Percentiles rank a stretch among this genome's conserved stretches.
Evolutionary conservation across 2,329 filamentous ascomycete species (phyloP).

Genomic region (Raffaelea albimanens): DNA sequence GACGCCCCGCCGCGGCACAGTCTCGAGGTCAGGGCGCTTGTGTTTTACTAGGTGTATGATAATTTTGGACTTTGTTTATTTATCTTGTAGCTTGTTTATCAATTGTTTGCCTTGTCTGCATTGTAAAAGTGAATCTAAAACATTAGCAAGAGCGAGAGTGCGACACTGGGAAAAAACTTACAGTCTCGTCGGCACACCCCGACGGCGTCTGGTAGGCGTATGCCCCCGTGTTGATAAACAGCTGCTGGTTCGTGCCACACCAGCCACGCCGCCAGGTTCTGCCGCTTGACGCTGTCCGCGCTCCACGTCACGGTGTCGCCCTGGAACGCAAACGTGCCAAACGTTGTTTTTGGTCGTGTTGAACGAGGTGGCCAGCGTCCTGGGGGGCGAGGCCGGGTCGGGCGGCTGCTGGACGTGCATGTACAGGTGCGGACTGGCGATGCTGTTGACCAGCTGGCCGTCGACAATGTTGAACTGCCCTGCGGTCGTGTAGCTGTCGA

Average conservation of each 20-base stretch:
- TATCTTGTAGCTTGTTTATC: too few relatives aligned
- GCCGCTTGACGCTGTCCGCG: constrained; percentile 34
- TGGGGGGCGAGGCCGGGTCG: constrained; percentile 26
- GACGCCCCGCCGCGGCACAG: constrained; percentile 38
- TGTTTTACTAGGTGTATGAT: constrained; percentile 29
- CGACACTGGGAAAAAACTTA: constrained; percentile 20
- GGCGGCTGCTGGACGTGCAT: constrained; percentile 36
- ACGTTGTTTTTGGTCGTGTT: constrained; percentile 37
- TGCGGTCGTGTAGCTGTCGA: constrained; percentile 41
- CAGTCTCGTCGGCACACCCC: constrained; percentile 50
- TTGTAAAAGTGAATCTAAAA: constrained; percentile 32
- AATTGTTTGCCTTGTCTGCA: constrained; percentile 13
- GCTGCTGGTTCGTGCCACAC: constrained; percentile 39
- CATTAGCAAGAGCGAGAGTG: background rate
- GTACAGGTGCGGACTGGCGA: constrained; percentile 31
- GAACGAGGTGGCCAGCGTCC: constrained; percentile 41
- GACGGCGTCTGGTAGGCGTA: constrained; percentile 48
- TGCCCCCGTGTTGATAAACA: constrained; percentile 51
- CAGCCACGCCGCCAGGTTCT: constrained; percentile 49
- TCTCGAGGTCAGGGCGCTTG: constrained; percentile 44
- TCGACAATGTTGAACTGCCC: constrained; percentile 48
- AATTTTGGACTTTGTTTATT: too few relatives aligned
- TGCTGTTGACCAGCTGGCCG: constrained; percentile 46
- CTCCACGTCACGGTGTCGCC: constrained; percentile 51
- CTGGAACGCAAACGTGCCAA: constrained; percentile 46